A percentile compares a stretch with the other conserved stretches of the same genome.
Evolutionary conservation across 1,284 basidiomycete species (phyloP).

Genomic region (Ceratobasidium sp.): DNA sequence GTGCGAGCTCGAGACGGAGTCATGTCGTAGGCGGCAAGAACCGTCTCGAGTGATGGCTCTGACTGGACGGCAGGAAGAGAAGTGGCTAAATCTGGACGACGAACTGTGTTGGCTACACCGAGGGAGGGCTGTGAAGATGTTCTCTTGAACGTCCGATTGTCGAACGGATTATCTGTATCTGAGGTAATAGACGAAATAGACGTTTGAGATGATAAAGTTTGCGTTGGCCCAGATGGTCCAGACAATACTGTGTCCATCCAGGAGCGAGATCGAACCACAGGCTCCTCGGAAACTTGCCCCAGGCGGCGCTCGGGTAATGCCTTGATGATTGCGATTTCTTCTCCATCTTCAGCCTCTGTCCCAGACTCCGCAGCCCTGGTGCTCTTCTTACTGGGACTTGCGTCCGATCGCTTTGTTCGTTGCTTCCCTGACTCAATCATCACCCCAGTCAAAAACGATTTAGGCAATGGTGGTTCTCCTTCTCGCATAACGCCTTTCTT

Average conservation of each 20-base stretch:
- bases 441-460: constrained; percentile 29
- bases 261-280: constrained; percentile 20
- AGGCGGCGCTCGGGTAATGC: constrained; percentile 29
- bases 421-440: constrained; percentile 20
- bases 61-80: constrained; percentile 13
- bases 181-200: constrained; percentile 10
- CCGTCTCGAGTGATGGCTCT: constrained; percentile 25
- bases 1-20: constrained; percentile 33
- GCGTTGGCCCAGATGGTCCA: constrained; percentile 12
- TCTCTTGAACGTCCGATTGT: constrained; percentile 12
- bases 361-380: constrained; percentile 8
- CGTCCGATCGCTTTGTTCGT: constrained; percentile 3
- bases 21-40: constrained; percentile 37
- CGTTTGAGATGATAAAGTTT: background rate
- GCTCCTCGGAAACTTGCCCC: constrained; percentile 18
- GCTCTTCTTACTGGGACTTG: constrained; percentile 25
- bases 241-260: constrained; percentile 36
- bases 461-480: constrained; percentile 25
- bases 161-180: constrained; percentile 30
- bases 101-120: background rate
- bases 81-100: constrained; percentile 14
- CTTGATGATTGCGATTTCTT: constrained; percentile 12
- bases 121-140: constrained; percentile 26
- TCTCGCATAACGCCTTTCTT: constrained; percentile 36
- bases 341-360: constrained; percentile 16